A percentile compares a stretch with the other conserved stretches of the same genome.
Evolutionary conservation across 805 yeast genomes (phyloP).

Genomic region (Schwanniomyces yamadae): DNA sequence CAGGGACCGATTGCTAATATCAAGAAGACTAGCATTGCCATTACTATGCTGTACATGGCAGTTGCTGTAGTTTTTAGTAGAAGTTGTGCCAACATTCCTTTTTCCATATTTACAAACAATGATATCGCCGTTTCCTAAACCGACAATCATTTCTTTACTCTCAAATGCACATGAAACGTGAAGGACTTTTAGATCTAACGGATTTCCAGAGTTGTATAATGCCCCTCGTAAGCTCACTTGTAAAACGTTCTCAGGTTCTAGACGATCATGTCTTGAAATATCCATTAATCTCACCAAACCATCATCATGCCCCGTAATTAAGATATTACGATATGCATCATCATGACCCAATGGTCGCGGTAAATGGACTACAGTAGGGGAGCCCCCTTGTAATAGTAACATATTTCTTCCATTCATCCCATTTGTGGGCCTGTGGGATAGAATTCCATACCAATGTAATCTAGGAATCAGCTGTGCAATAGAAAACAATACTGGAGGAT

Average conservation of each 20-base stretch:
- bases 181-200: conserved; percentile 45
- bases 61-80: conserved; percentile 22
- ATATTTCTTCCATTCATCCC: conserved; percentile 43
- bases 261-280: conserved; percentile 67
- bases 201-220: conserved; percentile 25
- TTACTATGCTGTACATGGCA: conserved; percentile 33
- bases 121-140: conserved; percentile 69
- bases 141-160: conserved; percentile 71
- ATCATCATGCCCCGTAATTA: conserved; percentile 83
- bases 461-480: conserved; percentile 53
- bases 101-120: conserved; percentile 69
- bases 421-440: conserved; percentile 34
- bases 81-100: conserved; percentile 9
- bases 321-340: conserved; percentile 43
- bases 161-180: conserved; percentile 74
- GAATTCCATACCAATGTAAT: conserved; percentile 77
- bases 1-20: conserved; percentile 56
- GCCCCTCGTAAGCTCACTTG: conserved; percentile 36
- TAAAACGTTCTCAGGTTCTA: conserved; percentile 29
- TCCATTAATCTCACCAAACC: conserved; percentile 86
- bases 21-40: conserved; percentile 40
- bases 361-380: conserved; percentile 43
- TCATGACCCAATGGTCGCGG: conserved; percentile 33
- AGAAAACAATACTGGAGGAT: conserved; percentile 65
- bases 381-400: conserved; percentile 74